These are phyloP conservation scores for Baeospora myosura DNA, from an alignment of 1,284 basidiomycete genomes.

Conservation along the genomic window DNA sequence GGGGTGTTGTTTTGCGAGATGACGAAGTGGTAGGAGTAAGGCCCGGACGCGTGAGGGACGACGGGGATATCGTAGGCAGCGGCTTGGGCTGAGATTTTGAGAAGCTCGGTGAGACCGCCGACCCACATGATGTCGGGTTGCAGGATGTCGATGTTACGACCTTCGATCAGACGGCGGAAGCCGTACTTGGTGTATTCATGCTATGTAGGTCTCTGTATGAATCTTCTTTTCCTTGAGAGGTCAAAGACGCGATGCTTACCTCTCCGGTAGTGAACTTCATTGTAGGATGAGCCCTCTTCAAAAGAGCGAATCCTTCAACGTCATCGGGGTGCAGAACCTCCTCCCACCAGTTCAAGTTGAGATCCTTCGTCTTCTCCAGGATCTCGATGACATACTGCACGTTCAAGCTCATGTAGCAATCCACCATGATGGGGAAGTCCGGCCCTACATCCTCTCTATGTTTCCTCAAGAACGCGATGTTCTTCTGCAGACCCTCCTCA, in stretches of 20 bases:
- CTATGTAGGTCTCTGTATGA: slow-evolving; percentile 10
- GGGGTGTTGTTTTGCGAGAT: slow-evolving; percentile 28
- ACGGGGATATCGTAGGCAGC: slow-evolving; percentile 41
- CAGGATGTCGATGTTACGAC: slow-evolving; percentile 38
- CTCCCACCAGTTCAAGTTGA: slow-evolving; percentile 47
- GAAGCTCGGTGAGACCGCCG: slow-evolving; percentile 43
- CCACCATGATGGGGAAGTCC: slow-evolving; percentile 41
- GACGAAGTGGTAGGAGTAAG: slow-evolving; percentile 30
- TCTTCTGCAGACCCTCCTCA: slow-evolving; percentile 36
- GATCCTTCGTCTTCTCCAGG: slow-evolving; percentile 32
- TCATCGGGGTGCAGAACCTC: slow-evolving; percentile 34
- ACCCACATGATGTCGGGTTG: slow-evolving; percentile 43
- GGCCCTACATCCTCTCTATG: slow-evolving; percentile 33
- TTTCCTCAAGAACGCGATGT: slow-evolving; percentile 38
- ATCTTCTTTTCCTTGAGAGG: background rate
- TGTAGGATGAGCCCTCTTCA: slow-evolving; percentile 35
- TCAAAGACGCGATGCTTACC: slow-evolving; percentile 12
- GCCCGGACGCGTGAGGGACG: slow-evolving; percentile 42
- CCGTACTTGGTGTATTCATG: slow-evolving; percentile 46
- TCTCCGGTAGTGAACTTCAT: slow-evolving; percentile 48
- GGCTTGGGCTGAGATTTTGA: slow-evolving; percentile 39
- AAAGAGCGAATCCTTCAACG: slow-evolving; percentile 35
- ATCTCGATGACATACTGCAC: slow-evolving; percentile 41
- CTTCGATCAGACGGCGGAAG: slow-evolving; percentile 45
- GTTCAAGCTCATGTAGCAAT: slow-evolving; percentile 37